Evolutionary conservation across 768 basidiomycete genomes (phyloP), one percentile per base, ranked within the genome.

Genomic region (Hirschioporus abietinus): DNA sequence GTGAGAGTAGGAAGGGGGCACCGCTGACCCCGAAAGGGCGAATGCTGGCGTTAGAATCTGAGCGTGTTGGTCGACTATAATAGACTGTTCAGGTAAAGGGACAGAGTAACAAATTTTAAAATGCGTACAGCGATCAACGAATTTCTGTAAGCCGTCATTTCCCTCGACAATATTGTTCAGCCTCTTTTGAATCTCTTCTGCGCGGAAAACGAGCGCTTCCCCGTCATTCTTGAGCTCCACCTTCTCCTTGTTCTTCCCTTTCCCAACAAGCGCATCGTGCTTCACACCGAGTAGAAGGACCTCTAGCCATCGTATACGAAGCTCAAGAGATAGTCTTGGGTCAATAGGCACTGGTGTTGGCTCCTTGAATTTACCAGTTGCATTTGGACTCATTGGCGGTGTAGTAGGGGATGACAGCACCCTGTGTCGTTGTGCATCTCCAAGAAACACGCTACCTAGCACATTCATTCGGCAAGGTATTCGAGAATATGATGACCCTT

Each of bases 261-360:
- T 70, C 77, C 78, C 73, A 76, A 83, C 68, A 75, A 78, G 70
- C 74, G 74, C 65, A 58, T 84, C 81, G 61, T 82, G 82, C 63
- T 82, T 83, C 24, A 88, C 82, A 57, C 92, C 93, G 57, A 87
- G 75, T 1, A 93, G 77, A 63, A 95, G 78, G 20, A 91, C 90
- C 73, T 93, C 93, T 1, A 95, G 79, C 90, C 91, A 92, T 66
- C 90, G 81, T 36, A 94, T 74, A 0, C 93, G 84, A 24, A 95
- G 78, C 70, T 93, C 88, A 12, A 95, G 78, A 1, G 93, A 89
- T 17, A 91, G 78, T 0, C 76, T 76, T 5, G 93, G 88, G 35
- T 89, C 85, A 60, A 94, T 87, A 25, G 79, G 72, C 17, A 74
- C 73, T 27, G 67, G 70, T 62, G 58, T 26, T n/a, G 67, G 63